phyloP scores from a whole-genome alignment of 331 rosid genomes.

The Pyracantha coccinea region DNA sequence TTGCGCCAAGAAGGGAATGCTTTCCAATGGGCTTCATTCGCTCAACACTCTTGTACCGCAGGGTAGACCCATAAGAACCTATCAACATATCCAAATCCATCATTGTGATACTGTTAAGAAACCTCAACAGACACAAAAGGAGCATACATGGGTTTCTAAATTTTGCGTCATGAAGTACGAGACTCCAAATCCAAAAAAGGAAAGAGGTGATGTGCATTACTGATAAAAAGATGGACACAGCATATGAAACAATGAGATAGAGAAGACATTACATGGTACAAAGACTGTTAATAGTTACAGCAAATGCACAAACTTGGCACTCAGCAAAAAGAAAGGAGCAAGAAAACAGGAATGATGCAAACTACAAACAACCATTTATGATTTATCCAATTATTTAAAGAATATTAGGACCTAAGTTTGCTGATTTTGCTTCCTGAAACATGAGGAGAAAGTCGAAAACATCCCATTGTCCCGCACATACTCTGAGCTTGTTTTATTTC shows the following conservation, averaged over 20 bases:
- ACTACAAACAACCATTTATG: background rate
- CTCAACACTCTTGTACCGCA: slow-evolving; percentile 77
- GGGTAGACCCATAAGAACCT: slow-evolving; percentile 85
- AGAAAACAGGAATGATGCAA: background rate
- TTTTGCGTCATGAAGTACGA: background rate
- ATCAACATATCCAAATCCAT: background rate
- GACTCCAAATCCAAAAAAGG: background rate
- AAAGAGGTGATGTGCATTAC: background rate
- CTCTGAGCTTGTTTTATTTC: background rate
- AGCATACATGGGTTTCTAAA: background rate
- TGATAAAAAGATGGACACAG: background rate
- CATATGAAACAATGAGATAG: background rate
- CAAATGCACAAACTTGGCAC: background rate
- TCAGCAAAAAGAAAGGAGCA: background rate
- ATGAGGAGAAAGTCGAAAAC: background rate
- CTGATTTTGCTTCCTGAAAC: background rate
- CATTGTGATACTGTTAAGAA: background rate
- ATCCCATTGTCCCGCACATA: background rate
- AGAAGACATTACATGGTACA: background rate
- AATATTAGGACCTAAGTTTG: background rate
- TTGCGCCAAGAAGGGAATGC: slow-evolving; percentile 80
- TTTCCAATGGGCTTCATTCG: slow-evolving; percentile 76
- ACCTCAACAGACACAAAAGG: background rate
- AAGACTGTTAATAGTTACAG: background rate
- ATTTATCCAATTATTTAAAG: background rate